Evolutionary conservation across 805 yeast species (phyloP).

Genomic region (Pichia membranifaciens): DNA sequence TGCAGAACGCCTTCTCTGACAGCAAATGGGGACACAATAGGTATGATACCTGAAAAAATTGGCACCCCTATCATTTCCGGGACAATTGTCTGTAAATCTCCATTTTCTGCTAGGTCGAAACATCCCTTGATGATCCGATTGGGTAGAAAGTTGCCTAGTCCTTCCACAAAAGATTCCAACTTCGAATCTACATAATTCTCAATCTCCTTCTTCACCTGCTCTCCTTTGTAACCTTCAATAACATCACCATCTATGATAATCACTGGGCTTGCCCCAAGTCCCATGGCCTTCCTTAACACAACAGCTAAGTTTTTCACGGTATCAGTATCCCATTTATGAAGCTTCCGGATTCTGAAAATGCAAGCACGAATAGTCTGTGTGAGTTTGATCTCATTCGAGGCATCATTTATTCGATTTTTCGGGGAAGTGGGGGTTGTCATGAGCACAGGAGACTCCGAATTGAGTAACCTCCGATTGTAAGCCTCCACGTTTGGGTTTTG

Average conservation of each 20-base stretch:
- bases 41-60: constrained; percentile 40
- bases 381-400: constrained; percentile 24
- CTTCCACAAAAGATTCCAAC: constrained; percentile 1
- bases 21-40: constrained; percentile 58
- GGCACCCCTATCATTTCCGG: constrained; percentile 39
- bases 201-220: constrained; percentile 8
- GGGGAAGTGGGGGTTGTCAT: constrained; percentile 3
- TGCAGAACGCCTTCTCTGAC: constrained; percentile 32
- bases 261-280: constrained; percentile 64
- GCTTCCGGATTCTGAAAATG: constrained; percentile 44
- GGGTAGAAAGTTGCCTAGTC: constrained; percentile 4
- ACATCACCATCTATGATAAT: constrained; percentile 45
- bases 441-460: neutral
- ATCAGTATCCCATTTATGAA: constrained; percentile 22
- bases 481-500: neutral
- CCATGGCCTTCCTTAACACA: constrained; percentile 12
- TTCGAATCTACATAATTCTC: constrained; percentile 19
- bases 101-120: constrained; percentile 28
- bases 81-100: constrained; percentile 22
- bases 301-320: constrained; percentile 5
- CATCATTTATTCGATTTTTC: neutral
- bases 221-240: constrained; percentile 18
- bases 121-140: constrained; percentile 33
- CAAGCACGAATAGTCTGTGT: constrained; percentile 47
- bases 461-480: neutral